phyloP scores from a whole-genome alignment of 352 stramenopile species.

The Albugo candida region DNA sequence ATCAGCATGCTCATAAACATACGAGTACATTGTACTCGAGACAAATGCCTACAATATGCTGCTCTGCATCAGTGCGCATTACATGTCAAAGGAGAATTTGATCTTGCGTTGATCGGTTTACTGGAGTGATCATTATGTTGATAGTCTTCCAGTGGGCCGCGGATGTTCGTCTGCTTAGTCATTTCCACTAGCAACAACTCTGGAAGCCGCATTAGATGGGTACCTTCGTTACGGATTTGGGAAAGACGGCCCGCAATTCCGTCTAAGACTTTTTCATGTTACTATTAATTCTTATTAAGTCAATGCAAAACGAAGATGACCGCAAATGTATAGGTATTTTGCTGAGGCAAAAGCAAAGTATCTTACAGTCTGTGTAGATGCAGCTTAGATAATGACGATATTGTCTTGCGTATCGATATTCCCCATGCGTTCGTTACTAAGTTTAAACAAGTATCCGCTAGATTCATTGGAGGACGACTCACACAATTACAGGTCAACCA shows the following conservation, averaged over 20 bases:
- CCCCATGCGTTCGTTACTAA: slow-evolving; percentile 45
- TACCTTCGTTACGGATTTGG: slow-evolving; percentile 40
- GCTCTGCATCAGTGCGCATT: slow-evolving; percentile 69
- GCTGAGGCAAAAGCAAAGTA: slow-evolving; percentile 51
- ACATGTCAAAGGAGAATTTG: slow-evolving; percentile 66
- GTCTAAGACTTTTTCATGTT: slow-evolving; percentile 66
- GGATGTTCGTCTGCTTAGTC: slow-evolving; percentile 60
- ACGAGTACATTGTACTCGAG: slow-evolving; percentile 71
- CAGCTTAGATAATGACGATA: slow-evolving; percentile 38
- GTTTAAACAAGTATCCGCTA: slow-evolving; percentile 41
- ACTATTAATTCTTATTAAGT: slow-evolving; percentile 46
- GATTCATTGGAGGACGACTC: slow-evolving; percentile 41
- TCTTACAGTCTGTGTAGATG: slow-evolving; percentile 66
- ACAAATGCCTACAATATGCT: slow-evolving; percentile 78
- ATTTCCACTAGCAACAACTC: slow-evolving; percentile 50
- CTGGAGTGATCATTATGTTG: slow-evolving; percentile 51
- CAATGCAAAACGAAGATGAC: slow-evolving; percentile 56
- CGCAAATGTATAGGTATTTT: slow-evolving; percentile 57
- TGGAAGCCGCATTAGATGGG: slow-evolving; percentile 50
- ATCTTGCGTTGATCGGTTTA: slow-evolving; percentile 56
- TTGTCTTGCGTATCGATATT: slow-evolving; percentile 42
- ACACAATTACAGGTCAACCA: slow-evolving; percentile 36
- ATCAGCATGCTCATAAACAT: slow-evolving; percentile 75
- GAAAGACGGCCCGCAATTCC: slow-evolving; percentile 30
- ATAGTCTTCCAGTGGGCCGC: slow-evolving; percentile 73